Evolutionary conservation across 495 filamentous ascomycete species (phyloP), one percentile per base, ranked within the genome.

Genomic region (Neurospora sublineolata): DNA sequence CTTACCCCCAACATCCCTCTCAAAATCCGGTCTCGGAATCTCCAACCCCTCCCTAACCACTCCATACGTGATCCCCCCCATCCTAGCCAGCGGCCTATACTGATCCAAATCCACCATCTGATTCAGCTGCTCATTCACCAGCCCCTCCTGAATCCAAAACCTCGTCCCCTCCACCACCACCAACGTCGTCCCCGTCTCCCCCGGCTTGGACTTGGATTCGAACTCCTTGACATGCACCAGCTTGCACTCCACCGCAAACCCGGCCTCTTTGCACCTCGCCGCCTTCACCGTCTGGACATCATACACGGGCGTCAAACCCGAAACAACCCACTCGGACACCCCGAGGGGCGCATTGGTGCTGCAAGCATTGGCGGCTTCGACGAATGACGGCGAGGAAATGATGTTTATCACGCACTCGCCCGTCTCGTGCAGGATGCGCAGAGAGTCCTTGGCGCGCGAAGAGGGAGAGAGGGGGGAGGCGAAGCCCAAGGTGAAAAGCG

Each of bases 81-180:
- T 72, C 11, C 94, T 87, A 76, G 87, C 87, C 37, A 97, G 86
- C 18, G 94, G 95, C 74, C 86, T 87, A 44, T 97, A 75, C 11
- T 92, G 81, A 71, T 83, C 40, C 33, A 72, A 84, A 81, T 95
- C 89, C 40, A 98, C 89, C 40, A 98, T 83, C 36, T 90, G 71
- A 72, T 88, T 92, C 76, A 83, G 86, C 18, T 92, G 89, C 77
- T 92, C 87, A 75, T 96, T 90, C 8, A 97, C 82, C 12, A 93
- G 93, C 83, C 97, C 94, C 77, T 97, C 93, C 67, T 94, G 81
- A 12, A 89, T 93, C 92, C 93, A 97, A 76, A 99, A 97, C 36
- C 89, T 83, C 44, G 91, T 88, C 1, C 94, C 94, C 83, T 99
- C 94, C 10, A 97, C 84, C 68, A 97, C 87, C 16, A 87, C 91